These are phyloP conservation scores for Colletotrichum costaricense DNA, from an alignment of 2,329 filamentous ascomycete genomes.

Conservation along the genomic window DNA sequence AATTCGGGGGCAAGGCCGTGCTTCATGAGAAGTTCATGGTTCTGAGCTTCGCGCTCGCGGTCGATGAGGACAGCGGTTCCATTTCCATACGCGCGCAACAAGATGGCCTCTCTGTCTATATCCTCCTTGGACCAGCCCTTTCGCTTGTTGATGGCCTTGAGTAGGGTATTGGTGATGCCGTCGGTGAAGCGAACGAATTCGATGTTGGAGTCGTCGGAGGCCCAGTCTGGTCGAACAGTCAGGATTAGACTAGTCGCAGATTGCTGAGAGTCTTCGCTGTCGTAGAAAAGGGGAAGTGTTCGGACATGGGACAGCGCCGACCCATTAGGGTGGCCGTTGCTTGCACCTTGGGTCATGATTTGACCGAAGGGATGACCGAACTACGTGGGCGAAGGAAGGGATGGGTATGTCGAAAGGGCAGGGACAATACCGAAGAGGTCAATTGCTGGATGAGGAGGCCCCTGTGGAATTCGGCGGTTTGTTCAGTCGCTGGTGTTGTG, in stretches of 20 bases:
- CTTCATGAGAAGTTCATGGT: conserved; percentile 88
- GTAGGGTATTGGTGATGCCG: conserved; percentile 95
- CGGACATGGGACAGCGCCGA: conserved; percentile 58
- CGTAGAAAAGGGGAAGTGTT: conserved; percentile 82
- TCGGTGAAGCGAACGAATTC: conserved; percentile 94
- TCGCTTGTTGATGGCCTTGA: conserved; percentile 79
- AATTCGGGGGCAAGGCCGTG: conserved; percentile 86
- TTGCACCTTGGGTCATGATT: conserved; percentile 34
- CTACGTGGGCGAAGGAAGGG: background rate
- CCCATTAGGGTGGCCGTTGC: conserved; percentile 48
- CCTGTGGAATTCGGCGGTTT: background rate
- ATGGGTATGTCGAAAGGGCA: conserved; percentile 18
- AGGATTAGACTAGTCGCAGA: conserved; percentile 85
- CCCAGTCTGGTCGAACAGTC: conserved; percentile 86
- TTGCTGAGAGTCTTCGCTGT: conserved; percentile 78
- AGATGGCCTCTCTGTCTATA: conserved; percentile 84
- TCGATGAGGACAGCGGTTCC: conserved; percentile 97
- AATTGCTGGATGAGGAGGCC: conserved; percentile 14
- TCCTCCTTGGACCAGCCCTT: conserved; percentile 78
- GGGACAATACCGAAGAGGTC: conserved; percentile 24
- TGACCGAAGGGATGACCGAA: conserved; percentile 1
- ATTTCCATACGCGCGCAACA: conserved; percentile 93
- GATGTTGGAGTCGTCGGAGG: conserved; percentile 76
- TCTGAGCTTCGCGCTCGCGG: conserved; percentile 82
- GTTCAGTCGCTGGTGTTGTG: background rate